Base-by-base conservation (phyloP, 352 stramenopile genomes). In the Pythium rishiriense region DNA sequence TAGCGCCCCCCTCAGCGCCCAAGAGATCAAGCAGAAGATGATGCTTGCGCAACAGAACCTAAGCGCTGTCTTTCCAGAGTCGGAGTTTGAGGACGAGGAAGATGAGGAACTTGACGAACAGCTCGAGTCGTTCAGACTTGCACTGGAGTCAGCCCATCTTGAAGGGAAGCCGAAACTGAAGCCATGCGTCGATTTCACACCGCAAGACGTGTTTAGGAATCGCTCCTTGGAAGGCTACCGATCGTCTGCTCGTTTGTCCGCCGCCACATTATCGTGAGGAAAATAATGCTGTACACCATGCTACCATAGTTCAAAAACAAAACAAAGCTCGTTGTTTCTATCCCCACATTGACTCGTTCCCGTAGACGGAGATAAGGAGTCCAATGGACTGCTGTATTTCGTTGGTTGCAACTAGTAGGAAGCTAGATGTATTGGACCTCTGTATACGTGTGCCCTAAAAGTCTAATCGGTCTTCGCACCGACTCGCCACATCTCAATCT, bases 401-500 rank as follows among this genome's bases (percentile, higher is more conserved):
- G 19, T 6, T 43, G 37, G n/a, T 43, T n/a, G 37, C n/a, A 12
- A 17, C 15, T 19, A 6, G 15, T 6, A 43, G 8, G 10, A 17
- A 7, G 9, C n/a, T 43, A 19, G 35, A 19, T 12, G 10, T 2
- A 35, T 35, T 35, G 3, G 10, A n/a, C 19, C n/a, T 26, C 41
- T 15, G 21, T n/a, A 15, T 12, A 26, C 17, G 21, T 10, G 4
- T 28, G 11, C 26, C 41, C 21, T 54, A 14, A 2, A 4, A 21
- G 3, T 65, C 47, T 64, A 73, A 26, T 73, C 66, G 21, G 28
- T 62, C 28, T 46, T 64, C 22, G 47, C 51, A 53, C 39, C 41
- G 5, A 95, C 76, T 52, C 86, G 86, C 86, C 86, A 95, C 64
- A 88, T 87, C 61, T 90, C 77, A 29, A 93, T 85, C 68, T 87